phyloP scores from a whole-genome alignment of 495 filamentous ascomycete genomes.

The Friedmanniomyces simplex region DNA sequence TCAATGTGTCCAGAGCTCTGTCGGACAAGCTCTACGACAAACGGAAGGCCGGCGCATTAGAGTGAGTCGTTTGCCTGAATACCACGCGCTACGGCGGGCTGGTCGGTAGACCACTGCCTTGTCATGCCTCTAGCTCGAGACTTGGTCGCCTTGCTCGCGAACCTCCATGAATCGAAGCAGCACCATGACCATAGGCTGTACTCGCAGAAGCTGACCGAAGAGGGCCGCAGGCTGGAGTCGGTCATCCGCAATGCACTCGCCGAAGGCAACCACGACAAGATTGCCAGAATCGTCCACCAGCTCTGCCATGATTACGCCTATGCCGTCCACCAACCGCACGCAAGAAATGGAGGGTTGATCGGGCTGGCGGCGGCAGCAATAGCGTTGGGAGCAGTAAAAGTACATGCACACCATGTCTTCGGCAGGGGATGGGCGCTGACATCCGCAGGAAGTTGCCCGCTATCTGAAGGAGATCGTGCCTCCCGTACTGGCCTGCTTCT shows the following conservation, averaged over 20 bases:
- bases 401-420: neutral
- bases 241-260: constrained; percentile 77
- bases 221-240: constrained; percentile 62
- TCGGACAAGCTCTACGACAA: constrained; percentile 99
- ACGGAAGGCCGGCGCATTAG: constrained; percentile 88
- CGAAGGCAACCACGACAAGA: constrained; percentile 62
- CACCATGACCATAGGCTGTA: constrained; percentile 1
- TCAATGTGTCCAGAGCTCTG: constrained; percentile 33
- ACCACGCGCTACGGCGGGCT: neutral
- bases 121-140: constrained; percentile 7
- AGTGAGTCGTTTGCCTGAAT: constrained; percentile 50
- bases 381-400: constrained; percentile 75
- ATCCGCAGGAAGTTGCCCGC: constrained; percentile 61
- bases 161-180: constrained; percentile 3
- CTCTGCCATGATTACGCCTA: constrained; percentile 97
- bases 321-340: constrained; percentile 94
- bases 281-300: constrained; percentile 82
- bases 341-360: constrained; percentile 91
- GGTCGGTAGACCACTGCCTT: no score
- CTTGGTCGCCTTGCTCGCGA: constrained; percentile 4
- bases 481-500: constrained; percentile 96
- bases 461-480: constrained; percentile 91
- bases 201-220: constrained; percentile 7
- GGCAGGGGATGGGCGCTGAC: constrained; percentile 22
- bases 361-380: constrained; percentile 94